Base-by-base conservation (phyloP, 306 rosid species). In the Urtica urens region DNA sequence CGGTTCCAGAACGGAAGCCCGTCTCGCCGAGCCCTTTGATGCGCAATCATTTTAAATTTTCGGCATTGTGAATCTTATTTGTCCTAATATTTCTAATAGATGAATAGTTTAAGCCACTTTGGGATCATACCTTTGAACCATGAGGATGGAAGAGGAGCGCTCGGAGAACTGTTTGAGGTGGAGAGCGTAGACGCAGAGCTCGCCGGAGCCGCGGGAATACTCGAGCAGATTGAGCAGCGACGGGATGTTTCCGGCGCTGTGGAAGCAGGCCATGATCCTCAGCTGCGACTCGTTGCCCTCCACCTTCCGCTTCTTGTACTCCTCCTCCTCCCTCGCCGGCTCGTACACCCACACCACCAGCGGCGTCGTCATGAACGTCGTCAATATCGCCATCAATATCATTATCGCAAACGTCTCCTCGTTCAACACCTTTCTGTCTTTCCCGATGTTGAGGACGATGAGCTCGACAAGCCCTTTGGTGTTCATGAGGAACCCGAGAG, bases 341-440 rank as follows among this genome's bases (percentile, higher is more conserved):
- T 76, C 72, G 44, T 76, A 88, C 35, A 77, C 71, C 3, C 67
- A 63, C 26, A 57, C 55, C 51, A 87, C 87, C 40, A 83, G 39
- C 30, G 96, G 96, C 2, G 96, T 83, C 34, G 96, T 87, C 21
- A 83, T 63, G 64, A 83, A 80, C 41, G 96, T 87, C 9, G 94
- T 87, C 48, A 87, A 68, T 44, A 87, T 62, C 29, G 96, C 96
- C 96, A 87, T 87, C 9, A 87, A 76, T 64, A 87, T 76, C 94
- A 87, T 80, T 24, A 87, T 76, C 21, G 94, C 93, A 63, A 87
- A 87, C 20, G 94, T 87, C 56, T 87, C 83, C 57, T 87, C 94
- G 72, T 83, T 83, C 71, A 87, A 72, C 40, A 87, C 96, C 87
- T 80, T 80, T 65, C 82, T 77, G 51, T 87, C 96, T 78, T 73